These are phyloP conservation scores for Cyberlindnera lachancei DNA, from an alignment of 805 yeast genomes.

Conservation along the genomic window DNA sequence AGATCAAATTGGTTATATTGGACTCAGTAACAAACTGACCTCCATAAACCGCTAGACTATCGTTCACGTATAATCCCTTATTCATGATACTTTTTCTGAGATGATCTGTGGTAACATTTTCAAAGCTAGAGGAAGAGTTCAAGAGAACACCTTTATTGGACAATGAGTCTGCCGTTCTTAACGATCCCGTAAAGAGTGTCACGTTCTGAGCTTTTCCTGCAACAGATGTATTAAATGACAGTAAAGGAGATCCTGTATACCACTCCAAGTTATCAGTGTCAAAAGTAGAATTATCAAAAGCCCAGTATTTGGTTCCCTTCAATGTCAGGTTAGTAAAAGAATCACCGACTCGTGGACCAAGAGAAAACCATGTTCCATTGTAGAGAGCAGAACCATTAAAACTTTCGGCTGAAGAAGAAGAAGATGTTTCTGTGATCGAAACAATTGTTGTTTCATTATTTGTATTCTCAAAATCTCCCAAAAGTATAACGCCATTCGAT, in stretches of 20 bases:
- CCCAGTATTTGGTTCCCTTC: conserved; percentile 32
- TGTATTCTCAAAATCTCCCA: conserved; percentile 40
- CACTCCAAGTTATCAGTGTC: conserved; percentile 31
- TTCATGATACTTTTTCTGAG: conserved; percentile 19
- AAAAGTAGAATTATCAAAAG: conserved; percentile 36
- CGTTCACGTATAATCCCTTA: conserved; percentile 38
- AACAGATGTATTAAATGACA: conserved; percentile 27
- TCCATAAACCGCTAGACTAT: conserved; percentile 45
- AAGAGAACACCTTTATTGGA: conserved; percentile 14
- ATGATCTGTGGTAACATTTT: conserved; percentile 15
- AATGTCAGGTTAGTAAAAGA: conserved; percentile 22
- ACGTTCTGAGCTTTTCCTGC: conserved; percentile 11
- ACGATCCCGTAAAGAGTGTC: conserved; percentile 21
- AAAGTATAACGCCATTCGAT: conserved; percentile 31
- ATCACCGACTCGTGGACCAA: conserved; percentile 28
- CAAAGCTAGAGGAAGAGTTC: conserved; percentile 6
- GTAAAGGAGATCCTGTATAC: conserved; percentile 23
- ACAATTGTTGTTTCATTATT: conserved; percentile 24
- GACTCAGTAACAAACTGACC: conserved; percentile 40
- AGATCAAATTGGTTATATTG: conserved; percentile 16
- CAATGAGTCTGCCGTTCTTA: conserved; percentile 14
- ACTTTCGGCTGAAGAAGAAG: conserved; percentile 21
- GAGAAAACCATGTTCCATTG: conserved; percentile 35
- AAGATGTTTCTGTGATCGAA: conserved; percentile 24
- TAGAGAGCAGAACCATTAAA: conserved; percentile 31